Evolutionary conservation across 2,329 filamentous ascomycete genomes (phyloP).

Genomic region (Diplodia intermedia): DNA sequence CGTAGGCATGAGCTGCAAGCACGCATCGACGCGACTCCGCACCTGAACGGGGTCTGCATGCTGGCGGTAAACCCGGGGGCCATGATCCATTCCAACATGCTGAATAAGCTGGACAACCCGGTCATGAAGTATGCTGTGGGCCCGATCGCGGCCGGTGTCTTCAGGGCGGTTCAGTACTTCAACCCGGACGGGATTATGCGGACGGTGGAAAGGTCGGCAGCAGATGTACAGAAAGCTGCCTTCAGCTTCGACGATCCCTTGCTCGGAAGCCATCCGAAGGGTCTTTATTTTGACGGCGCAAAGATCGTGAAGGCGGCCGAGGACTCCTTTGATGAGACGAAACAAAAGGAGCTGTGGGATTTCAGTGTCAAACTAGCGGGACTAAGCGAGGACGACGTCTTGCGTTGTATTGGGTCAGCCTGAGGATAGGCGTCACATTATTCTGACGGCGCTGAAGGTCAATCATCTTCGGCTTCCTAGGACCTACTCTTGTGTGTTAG

Average conservation of each 20-base stretch:
- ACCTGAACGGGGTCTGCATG: slow-evolving; percentile 1
- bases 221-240: slow-evolving; percentile 24
- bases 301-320: not conserved
- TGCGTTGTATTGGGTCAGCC: too few relatives aligned
- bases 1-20: slow-evolving; percentile 4
- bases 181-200: slow-evolving; percentile 16
- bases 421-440: too few relatives aligned
- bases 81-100: slow-evolving; percentile 13
- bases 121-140: slow-evolving; percentile 2
- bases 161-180: not conserved
- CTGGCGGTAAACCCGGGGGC: slow-evolving; percentile 8
- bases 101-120: not conserved
- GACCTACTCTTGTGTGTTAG: too few relatives aligned
- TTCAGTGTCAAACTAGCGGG: not conserved
- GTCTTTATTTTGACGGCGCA: slow-evolving; percentile 20
- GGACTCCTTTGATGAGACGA: not conserved
- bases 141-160: not conserved
- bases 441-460: too few relatives aligned
- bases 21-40: not conserved
- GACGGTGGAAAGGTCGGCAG: slow-evolving; percentile 8
- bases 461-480: too few relatives aligned
- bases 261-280: slow-evolving; percentile 9
- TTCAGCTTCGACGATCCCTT: not conserved
- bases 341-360: slow-evolving; percentile 19
- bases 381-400: too few relatives aligned